These are phyloP conservation scores for Citropsis articulata DNA, from an alignment of 345 rosid species.

Conservation along the genomic window DNA sequence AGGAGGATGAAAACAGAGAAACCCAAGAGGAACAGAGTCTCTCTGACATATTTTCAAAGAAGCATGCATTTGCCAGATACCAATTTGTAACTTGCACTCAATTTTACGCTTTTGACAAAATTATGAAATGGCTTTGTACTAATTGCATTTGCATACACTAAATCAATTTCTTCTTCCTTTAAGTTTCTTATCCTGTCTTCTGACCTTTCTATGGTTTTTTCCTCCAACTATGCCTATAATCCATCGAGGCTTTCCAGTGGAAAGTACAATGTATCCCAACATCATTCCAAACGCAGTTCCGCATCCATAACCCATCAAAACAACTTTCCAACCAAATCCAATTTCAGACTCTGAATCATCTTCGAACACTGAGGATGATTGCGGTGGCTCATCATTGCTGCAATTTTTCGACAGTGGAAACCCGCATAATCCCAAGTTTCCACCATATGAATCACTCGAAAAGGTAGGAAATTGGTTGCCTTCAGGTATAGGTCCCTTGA, in stretches of 20 bases:
- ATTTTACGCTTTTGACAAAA: too few species aligned
- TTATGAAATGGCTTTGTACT: too few species aligned
- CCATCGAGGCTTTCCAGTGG: constrained; percentile 16
- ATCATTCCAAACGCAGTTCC: constrained; percentile 15
- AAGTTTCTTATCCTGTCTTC: background rate
- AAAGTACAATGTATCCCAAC: constrained; percentile 3
- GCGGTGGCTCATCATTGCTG: background rate
- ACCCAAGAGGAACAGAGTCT: too few species aligned
- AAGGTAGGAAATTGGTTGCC: background rate
- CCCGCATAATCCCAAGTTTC: constrained; percentile 24
- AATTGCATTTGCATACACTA: background rate
- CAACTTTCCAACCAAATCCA: constrained; percentile 6
- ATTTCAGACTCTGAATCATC: too few species aligned
- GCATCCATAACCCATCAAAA: constrained; percentile 16
- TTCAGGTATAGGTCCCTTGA: too few species aligned
- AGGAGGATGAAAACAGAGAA: too few species aligned
- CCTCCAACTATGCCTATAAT: background rate
- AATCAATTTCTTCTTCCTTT: background rate
- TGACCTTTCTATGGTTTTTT: background rate
- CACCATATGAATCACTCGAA: background rate
- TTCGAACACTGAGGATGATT: background rate
- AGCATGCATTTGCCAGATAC: too few species aligned
- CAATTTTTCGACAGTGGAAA: constrained; percentile 5
- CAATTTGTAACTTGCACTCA: too few species aligned
- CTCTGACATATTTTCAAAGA: too few species aligned